Percentiles rank a stretch among this genome's conserved stretches.
Evolutionary conservation across 148 eudicot genomes (phyloP).

Genomic region (Rhododendron molle): DNA sequence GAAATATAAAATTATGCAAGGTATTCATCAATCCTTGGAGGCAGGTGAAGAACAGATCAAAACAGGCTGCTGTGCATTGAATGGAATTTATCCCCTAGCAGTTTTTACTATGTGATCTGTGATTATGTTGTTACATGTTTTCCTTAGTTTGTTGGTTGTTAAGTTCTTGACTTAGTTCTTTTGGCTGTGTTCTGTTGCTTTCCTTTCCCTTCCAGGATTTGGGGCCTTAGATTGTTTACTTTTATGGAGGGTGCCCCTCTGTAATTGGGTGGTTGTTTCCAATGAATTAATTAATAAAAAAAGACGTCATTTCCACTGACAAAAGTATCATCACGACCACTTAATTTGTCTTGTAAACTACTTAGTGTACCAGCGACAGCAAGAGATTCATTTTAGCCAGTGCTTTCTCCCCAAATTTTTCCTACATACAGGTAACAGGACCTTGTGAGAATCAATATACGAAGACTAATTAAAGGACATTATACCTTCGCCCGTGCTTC

Average conservation of each 20-base stretch:
- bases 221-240: background rate
- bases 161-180: background rate
- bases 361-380: background rate
- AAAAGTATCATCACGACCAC: background rate
- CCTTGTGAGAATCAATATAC: background rate
- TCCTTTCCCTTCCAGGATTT: background rate
- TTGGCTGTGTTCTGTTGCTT: background rate
- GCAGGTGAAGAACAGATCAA: background rate
- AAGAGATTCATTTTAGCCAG: background rate
- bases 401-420: background rate
- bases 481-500: conserved; percentile 81
- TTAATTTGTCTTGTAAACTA: background rate
- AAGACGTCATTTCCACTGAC: background rate
- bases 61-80: background rate
- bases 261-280: background rate
- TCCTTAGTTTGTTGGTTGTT: background rate
- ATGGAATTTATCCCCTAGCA: background rate
- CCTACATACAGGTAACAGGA: background rate
- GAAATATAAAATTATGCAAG: background rate
- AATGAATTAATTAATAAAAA: background rate
- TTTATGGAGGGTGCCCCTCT: background rate
- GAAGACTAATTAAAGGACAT: conserved; percentile 6
- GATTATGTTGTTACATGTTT: background rate
- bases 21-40: background rate
- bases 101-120: background rate